Percentiles rank a stretch among this genome's conserved stretches.
Conservation (phyloP, 208 protist genomes). For the Crithidia sp. region DNA sequence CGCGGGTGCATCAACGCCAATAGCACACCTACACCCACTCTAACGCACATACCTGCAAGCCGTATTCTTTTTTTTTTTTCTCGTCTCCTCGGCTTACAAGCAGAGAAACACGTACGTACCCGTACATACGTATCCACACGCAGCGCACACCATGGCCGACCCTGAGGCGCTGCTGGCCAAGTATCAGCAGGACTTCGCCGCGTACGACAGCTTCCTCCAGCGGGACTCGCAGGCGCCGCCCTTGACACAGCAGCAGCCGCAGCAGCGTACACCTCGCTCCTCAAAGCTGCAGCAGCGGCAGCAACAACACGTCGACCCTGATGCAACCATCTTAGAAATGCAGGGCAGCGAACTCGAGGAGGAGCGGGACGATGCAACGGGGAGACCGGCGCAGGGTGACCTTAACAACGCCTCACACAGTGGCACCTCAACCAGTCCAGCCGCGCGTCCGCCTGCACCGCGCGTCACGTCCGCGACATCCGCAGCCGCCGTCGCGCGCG, state of each 20-base stretch:
- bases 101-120: too few species aligned
- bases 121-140: too few species aligned
- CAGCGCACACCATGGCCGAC: neutral
- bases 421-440: constrained; percentile 2
- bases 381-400: neutral
- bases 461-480: neutral
- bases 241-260: neutral
- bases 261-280: constrained; percentile 1
- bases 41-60: too few species aligned
- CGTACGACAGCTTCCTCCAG: constrained; percentile 17
- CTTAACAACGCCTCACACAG: neutral
- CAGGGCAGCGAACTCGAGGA: neutral
- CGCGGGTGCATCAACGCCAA: too few species aligned
- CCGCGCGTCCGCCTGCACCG: constrained; percentile 11
- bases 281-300: neutral
- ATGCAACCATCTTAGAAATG: constrained; percentile 6
- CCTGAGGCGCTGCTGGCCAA: constrained; percentile 21
- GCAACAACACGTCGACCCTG: constrained; percentile 5
- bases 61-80: neutral
- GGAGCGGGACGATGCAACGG: neutral
- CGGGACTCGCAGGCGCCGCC: constrained; percentile 3
- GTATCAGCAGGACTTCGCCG: constrained; percentile 18
- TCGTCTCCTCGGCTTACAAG: neutral
- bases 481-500: constrained; percentile 11
- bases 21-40: too few species aligned